Evolutionary conservation across 139 green algal species (phyloP).

Genomic region (Coelastrella sp.): DNA sequence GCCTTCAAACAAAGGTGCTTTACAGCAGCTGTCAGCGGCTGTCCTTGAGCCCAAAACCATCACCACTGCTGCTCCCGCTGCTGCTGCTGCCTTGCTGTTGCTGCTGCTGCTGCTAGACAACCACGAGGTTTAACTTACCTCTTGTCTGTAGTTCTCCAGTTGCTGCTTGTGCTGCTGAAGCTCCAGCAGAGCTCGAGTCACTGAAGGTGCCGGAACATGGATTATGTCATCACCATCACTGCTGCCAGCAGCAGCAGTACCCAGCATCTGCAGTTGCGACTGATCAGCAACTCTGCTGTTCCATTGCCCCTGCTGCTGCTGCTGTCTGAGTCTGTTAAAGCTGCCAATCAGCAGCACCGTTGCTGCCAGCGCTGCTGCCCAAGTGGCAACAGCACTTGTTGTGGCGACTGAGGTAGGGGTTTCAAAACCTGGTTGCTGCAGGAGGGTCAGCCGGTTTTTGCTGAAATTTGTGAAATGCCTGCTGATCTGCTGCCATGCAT

Average conservation of each 20-base stretch:
- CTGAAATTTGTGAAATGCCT: background rate
- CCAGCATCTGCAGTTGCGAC: background rate
- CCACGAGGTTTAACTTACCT: background rate
- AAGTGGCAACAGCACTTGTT: background rate
- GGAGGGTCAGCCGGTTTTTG: background rate
- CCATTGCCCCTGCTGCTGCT: constrained; percentile 4
- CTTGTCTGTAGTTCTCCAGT: background rate
- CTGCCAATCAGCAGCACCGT: background rate
- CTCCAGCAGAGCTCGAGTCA: background rate
- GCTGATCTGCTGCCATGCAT: background rate
- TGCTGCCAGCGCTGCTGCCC: background rate
- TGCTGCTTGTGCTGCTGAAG: background rate
- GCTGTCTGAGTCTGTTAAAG: too few relatives aligned
- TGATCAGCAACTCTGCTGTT: background rate
- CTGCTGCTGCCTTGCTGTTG: background rate
- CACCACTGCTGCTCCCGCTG: background rate
- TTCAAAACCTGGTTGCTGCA: background rate
- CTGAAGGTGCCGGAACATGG: background rate
- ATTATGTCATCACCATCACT: background rate
- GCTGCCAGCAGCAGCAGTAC: constrained; percentile 10
- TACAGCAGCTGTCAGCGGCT: too few relatives aligned
- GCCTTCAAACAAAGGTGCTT: too few relatives aligned
- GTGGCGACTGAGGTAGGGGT: background rate
- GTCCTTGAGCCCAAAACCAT: background rate
- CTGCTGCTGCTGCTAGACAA: background rate